Conservation (phyloP, 177 flowering plant species). For the Tripterygium wilfordii region DNA sequence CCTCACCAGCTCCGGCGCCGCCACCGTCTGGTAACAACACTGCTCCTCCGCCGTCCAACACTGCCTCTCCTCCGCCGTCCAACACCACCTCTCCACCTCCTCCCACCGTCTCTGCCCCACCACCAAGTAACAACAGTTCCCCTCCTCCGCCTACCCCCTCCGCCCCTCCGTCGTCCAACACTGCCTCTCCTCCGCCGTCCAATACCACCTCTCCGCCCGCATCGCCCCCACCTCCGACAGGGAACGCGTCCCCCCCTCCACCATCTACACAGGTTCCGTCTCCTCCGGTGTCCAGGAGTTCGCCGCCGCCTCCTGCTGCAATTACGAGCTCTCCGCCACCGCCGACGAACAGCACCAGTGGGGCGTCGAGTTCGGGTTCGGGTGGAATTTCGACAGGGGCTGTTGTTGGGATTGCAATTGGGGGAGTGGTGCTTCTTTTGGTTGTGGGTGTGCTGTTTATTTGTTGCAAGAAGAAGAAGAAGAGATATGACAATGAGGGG, state of each 20-base stretch:
- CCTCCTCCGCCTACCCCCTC: constrained; percentile 16
- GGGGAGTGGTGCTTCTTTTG: constrained; percentile 36
- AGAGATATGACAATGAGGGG: constrained; percentile 22
- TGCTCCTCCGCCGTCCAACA: too few species aligned
- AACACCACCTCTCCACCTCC: constrained; percentile 1
- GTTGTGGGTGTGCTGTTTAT: constrained; percentile 37
- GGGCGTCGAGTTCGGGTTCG: constrained; percentile 12
- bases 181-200: constrained; percentile 20
- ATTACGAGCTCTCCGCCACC: constrained; percentile 18
- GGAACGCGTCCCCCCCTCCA: constrained; percentile 10
- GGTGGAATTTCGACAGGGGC: constrained; percentile 31
- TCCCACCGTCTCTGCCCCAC: constrained; percentile 8
- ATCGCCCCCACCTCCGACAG: background rate
- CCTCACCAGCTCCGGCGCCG: too few species aligned
- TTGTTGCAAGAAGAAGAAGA: constrained; percentile 57
- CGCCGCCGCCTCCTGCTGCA: constrained; percentile 20
- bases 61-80: background rate
- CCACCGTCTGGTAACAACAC: too few species aligned
- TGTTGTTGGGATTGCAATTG: constrained; percentile 62
- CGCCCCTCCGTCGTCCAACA: constrained; percentile 14
- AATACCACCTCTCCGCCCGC: constrained; percentile 8
- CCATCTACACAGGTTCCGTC: constrained; percentile 17
- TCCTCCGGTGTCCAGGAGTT: constrained; percentile 3
- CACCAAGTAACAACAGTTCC: constrained; percentile 19
- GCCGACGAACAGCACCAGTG: constrained; percentile 14